These are phyloP conservation scores for Rhynchosporium secalis DNA, from an alignment of 2,329 filamentous ascomycete genomes.

Conservation along the genomic window DNA sequence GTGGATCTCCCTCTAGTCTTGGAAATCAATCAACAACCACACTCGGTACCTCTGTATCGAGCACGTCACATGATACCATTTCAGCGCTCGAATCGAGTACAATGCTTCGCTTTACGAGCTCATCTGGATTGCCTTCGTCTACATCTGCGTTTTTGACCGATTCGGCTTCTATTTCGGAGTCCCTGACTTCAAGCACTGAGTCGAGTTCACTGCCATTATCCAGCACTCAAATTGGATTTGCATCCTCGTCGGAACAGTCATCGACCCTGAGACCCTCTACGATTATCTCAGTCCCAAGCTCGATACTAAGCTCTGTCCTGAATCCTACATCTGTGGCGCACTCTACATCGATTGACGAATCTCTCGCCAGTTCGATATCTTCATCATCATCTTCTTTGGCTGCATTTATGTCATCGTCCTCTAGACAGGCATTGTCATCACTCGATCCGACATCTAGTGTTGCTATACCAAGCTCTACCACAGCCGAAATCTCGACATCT, in stretches of 20 bases:
- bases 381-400: not conserved
- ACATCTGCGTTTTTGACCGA: not conserved
- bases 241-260: not conserved
- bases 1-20: not conserved
- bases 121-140: not conserved
- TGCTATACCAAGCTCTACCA: not conserved
- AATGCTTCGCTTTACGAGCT: not conserved
- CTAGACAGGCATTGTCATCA: not conserved
- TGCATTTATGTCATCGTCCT: not conserved
- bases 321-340: not conserved
- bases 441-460: not conserved
- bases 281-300: not conserved
- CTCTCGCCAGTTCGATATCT: not conserved
- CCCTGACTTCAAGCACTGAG: not conserved
- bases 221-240: not conserved
- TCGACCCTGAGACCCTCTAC: not conserved
- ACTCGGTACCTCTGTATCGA: not conserved
- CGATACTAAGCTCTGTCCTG: not conserved
- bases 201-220: not conserved
- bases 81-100: not conserved
- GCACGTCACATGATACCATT: not conserved
- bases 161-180: not conserved
- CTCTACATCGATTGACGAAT: not conserved
- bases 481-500: not conserved
- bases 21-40: not conserved